A percentile compares a stretch with the other conserved stretches of the same genome.
Evolutionary conservation across 345 rosid species (phyloP).

Genomic region (Leavenworthia alabamica): DNA sequence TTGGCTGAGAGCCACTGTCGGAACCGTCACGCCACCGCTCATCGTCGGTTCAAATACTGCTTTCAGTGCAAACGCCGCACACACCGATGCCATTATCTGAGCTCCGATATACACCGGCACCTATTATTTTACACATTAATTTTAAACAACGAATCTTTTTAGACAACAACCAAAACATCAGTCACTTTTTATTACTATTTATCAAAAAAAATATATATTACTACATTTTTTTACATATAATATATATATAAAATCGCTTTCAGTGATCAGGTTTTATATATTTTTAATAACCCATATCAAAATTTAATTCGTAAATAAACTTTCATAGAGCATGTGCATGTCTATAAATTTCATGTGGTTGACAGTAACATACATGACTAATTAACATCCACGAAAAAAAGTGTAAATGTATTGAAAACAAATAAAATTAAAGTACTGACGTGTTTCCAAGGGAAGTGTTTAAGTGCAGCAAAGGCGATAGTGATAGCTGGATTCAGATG

Average conservation of each 20-base stretch:
- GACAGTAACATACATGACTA: neutral
- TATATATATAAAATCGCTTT: neutral
- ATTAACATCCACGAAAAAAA: no score
- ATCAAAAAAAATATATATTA: no score
- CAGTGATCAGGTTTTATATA: neutral
- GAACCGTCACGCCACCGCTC: constrained; percentile 86
- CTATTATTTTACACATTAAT: constrained; percentile 19
- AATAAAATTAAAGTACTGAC: constrained; percentile 10
- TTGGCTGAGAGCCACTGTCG: constrained; percentile 47
- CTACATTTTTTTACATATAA: neutral
- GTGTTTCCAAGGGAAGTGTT: constrained; percentile 74
- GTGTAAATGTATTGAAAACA: neutral
- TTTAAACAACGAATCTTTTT: neutral
- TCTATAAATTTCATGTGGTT: neutral
- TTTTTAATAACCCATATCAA: neutral
- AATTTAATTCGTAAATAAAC: neutral
- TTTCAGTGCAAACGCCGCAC: constrained; percentile 69
- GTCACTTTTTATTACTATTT: no score
- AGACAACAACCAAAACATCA: neutral
- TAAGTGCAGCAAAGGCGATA: constrained; percentile 66
- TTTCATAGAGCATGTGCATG: neutral
- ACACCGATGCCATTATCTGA: constrained; percentile 60
- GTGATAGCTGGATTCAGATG: constrained; percentile 83
- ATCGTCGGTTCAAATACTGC: constrained; percentile 55
- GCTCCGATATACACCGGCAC: constrained; percentile 70